Conservation (phyloP, 106 monocot species). For the Platanthera guangdongensis region DNA sequence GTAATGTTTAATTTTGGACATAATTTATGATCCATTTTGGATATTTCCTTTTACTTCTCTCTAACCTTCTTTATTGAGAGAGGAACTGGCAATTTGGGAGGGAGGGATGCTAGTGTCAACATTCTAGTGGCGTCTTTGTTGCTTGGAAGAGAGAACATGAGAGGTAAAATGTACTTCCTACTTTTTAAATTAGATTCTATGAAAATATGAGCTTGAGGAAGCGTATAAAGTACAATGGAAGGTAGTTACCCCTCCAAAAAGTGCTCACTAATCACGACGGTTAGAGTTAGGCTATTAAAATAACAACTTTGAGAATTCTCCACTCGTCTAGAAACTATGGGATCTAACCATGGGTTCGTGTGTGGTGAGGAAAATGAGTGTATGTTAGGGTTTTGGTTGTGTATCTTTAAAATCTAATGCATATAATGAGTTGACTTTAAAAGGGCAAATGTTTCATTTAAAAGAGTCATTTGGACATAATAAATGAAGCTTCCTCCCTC, state of each 20-base stretch:
- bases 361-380: too few species aligned
- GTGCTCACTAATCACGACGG: neutral
- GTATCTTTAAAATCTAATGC: too few species aligned
- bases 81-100: too few species aligned
- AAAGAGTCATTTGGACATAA: neutral
- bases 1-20: too few species aligned
- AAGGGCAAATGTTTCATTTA: neutral
- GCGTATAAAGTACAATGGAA: neutral
- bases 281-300: neutral
- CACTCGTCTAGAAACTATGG: neutral
- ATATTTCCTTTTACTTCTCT: too few species aligned
- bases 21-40: too few species aligned
- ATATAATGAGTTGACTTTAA: neutral
- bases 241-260: neutral
- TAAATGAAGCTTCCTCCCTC: neutral
- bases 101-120: too few species aligned
- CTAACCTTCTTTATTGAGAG: too few species aligned
- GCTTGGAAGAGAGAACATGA: too few species aligned
- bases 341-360: too few species aligned
- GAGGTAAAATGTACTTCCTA: neutral
- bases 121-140: too few species aligned
- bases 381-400: too few species aligned
- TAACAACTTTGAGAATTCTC: neutral
- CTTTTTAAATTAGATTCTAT: neutral
- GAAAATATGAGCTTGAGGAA: neutral